Conservation (phyloP, 805 yeast species). For the Monosporozyma unispora region DNA sequence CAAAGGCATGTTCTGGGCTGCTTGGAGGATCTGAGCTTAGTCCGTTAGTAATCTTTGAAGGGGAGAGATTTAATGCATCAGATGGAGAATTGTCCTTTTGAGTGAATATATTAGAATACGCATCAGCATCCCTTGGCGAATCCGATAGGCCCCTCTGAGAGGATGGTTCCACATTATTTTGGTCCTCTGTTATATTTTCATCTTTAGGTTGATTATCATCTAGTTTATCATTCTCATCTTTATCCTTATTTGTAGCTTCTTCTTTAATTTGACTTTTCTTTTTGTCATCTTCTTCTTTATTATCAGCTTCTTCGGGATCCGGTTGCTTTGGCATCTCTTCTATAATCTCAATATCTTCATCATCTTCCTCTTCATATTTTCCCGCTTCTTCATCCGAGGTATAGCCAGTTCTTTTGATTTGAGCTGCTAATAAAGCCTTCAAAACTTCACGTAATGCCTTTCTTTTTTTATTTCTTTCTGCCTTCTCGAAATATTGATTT, state of each 20-base stretch:
- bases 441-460: slow-evolving; percentile 19
- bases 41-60: not conserved
- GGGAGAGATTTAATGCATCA: not conserved
- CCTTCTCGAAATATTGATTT: slow-evolving; percentile 24
- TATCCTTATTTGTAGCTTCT: not conserved
- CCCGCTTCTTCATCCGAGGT: slow-evolving; percentile 7
- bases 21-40: slow-evolving; percentile 1
- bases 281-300: not conserved
- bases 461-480: slow-evolving; percentile 20
- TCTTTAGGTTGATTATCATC: not conserved
- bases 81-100: too few relatives aligned
- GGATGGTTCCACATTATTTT: too few relatives aligned
- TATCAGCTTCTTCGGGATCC: not conserved
- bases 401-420: slow-evolving; percentile 10
- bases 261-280: not conserved
- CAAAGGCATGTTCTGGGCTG: not conserved
- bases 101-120: too few relatives aligned
- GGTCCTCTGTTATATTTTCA: not conserved
- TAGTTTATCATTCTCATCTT: not conserved
- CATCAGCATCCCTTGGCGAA: too few relatives aligned
- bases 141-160: too few relatives aligned
- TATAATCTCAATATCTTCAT: slow-evolving; percentile 27
- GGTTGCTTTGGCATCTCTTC: slow-evolving; percentile 11
- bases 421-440: slow-evolving; percentile 15
- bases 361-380: slow-evolving; percentile 11